These are phyloP conservation scores for Leccinum fibrillosum DNA, from an alignment of 768 basidiomycete species.

Conservation along the genomic window DNA sequence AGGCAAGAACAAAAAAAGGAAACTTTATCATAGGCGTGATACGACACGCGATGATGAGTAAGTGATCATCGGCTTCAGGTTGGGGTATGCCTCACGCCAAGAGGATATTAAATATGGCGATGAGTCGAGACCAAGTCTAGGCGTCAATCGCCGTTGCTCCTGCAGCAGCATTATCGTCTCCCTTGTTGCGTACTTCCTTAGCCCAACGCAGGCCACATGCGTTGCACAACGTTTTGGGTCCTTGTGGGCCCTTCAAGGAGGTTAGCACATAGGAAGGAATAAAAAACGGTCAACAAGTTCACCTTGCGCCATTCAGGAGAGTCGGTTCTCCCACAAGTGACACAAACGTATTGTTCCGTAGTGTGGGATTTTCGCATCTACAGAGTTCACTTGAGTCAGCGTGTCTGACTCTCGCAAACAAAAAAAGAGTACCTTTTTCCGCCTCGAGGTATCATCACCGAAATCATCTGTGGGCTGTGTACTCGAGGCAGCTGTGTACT, in stretches of 20 bases:
- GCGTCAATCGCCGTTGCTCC: conserved; percentile 18
- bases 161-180: conserved; percentile 31
- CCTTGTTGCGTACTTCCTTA: conserved; percentile 56
- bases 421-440: conserved; percentile 55
- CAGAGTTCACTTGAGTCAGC: neutral
- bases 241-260: conserved; percentile 70
- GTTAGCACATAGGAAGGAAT: conserved; percentile 16
- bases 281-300: neutral
- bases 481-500: conserved; percentile 12
- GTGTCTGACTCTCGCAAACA: neutral
- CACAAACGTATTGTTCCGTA: conserved; percentile 78
- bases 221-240: conserved; percentile 97
- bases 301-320: conserved; percentile 98
- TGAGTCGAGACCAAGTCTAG: conserved; percentile 7
- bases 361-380: conserved; percentile 39
- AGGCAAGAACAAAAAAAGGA: conserved; percentile 4
- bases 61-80: neutral
- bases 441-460: conserved; percentile 50
- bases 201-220: conserved; percentile 95
- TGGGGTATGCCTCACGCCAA: conserved; percentile 1
- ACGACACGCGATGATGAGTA: conserved; percentile 1
- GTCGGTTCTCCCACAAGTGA: conserved; percentile 91
- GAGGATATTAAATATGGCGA: neutral
- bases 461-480: conserved; percentile 36
- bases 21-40: conserved; percentile 5